Percentiles rank a stretch among this genome's conserved stretches.
Conservation (phyloP, 2,329 filamentous ascomycete species). For the Phoma sp. region DNA sequence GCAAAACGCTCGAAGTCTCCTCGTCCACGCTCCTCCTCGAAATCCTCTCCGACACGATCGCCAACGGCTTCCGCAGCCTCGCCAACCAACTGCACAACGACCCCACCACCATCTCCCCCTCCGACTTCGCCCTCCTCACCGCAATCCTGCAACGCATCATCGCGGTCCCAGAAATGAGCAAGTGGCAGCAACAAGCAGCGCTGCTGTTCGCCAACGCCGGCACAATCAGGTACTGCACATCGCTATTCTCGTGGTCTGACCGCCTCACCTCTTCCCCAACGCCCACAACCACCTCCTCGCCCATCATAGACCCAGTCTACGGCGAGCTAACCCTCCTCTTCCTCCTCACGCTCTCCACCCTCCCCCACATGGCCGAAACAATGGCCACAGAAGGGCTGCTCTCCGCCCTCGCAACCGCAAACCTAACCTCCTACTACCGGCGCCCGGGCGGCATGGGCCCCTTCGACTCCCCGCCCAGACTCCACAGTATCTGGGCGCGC, state of each 20-base stretch:
- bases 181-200: slow-evolving; percentile 60
- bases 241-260: slow-evolving; percentile 93
- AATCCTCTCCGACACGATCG: slow-evolving; percentile 79
- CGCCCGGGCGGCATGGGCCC: slow-evolving; percentile 72
- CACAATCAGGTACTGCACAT: slow-evolving; percentile 79
- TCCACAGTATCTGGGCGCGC: slow-evolving; percentile 89
- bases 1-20: slow-evolving; percentile 50
- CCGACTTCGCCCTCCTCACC: slow-evolving; percentile 85
- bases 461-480: slow-evolving; percentile 75
- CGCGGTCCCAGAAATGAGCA: slow-evolving; percentile 74
- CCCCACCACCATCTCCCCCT: slow-evolving; percentile 68
- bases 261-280: slow-evolving; percentile 64
- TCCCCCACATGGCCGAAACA: slow-evolving; percentile 83
- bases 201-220: slow-evolving; percentile 64
- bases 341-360: slow-evolving; percentile 81
- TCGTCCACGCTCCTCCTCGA: slow-evolving; percentile 65
- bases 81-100: slow-evolving; percentile 83
- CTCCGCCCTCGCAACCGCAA: slow-evolving; percentile 77
- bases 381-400: slow-evolving; percentile 87
- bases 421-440: slow-evolving; percentile 77
- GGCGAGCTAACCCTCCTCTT: slow-evolving; percentile 91
- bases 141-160: slow-evolving; percentile 86
- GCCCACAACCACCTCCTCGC: slow-evolving; percentile 46
- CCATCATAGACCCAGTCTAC: slow-evolving; percentile 75
- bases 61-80: slow-evolving; percentile 79